Evolutionary conservation across 2,329 filamentous ascomycete genomes (phyloP).

Genomic region (Venturia effusa): DNA sequence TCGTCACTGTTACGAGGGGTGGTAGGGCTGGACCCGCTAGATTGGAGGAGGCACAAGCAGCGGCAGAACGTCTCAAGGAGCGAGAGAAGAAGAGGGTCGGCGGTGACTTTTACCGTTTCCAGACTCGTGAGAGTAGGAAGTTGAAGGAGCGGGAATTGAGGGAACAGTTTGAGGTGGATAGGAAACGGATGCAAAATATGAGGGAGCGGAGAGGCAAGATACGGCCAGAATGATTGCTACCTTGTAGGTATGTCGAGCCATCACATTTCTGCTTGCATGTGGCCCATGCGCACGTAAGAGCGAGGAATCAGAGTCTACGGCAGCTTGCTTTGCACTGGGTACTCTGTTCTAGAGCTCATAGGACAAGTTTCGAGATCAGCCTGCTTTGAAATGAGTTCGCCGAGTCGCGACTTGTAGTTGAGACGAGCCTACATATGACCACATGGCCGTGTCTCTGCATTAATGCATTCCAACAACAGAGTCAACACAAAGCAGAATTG

Average conservation of each 20-base stretch:
- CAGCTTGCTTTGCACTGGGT: not conserved
- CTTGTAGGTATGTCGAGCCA: not conserved
- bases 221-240: conserved; percentile 20
- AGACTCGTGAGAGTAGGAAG: conserved; percentile 70
- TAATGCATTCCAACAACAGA: too few relatives aligned
- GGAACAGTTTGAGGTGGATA: conserved; percentile 66
- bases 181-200: conserved; percentile 59
- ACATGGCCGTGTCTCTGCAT: too few relatives aligned
- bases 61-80: conserved; percentile 49
- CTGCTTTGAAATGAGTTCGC: too few relatives aligned
- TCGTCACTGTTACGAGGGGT: conserved; percentile 80
- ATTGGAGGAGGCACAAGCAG: conserved; percentile 55
- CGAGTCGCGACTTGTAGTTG: too few relatives aligned
- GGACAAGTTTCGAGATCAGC: not conserved
- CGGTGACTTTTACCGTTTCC: conserved; percentile 75
- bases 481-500: too few relatives aligned
- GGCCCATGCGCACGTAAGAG: not conserved
- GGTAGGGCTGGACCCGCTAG: conserved; percentile 63
- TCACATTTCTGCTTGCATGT: not conserved
- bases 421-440: too few relatives aligned
- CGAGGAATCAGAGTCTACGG: not conserved
- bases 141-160: conserved; percentile 58
- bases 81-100: conserved; percentile 49
- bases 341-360: not conserved
- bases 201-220: conserved; percentile 55